phyloP scores from a whole-genome alignment of 805 yeast genomes.

The Candida wancherniae region DNA sequence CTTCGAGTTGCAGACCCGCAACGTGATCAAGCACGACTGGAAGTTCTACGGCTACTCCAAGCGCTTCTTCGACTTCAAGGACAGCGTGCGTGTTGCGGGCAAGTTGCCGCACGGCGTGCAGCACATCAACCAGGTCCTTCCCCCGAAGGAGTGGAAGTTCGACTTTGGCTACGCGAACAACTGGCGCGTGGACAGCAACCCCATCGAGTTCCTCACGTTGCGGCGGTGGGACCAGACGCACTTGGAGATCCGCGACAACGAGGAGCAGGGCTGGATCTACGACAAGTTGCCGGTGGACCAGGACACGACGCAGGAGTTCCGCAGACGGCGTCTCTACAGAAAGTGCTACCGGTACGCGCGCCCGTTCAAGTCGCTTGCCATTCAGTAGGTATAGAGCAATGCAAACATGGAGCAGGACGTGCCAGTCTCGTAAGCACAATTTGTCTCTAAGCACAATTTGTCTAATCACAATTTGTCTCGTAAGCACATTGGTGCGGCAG shows the following conservation, averaged over 20 bases:
- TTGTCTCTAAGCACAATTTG: too few relatives aligned
- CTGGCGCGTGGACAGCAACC: constrained; percentile 63
- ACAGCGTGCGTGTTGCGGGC: constrained; percentile 35
- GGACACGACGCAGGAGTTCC: constrained; percentile 43
- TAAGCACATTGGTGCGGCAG: too few relatives aligned
- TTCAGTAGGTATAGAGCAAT: too few relatives aligned
- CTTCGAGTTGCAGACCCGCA: constrained; percentile 68
- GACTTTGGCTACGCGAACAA: constrained; percentile 44
- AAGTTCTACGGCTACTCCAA: constrained; percentile 53
- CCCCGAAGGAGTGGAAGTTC: constrained; percentile 76
- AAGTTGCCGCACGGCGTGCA: constrained; percentile 64
- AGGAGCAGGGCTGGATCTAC: constrained; percentile 48
- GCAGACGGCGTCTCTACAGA: constrained; percentile 55
- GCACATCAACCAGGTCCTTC: constrained; percentile 48
- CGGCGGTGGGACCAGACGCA: constrained; percentile 26
- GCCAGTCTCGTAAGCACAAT: too few relatives aligned
- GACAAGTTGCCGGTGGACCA: constrained; percentile 30
- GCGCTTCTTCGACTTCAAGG: constrained; percentile 48
- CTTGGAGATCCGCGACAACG: constrained; percentile 24
- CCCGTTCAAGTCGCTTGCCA: constrained; percentile 10
- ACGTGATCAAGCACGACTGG: constrained; percentile 59
- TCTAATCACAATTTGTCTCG: too few relatives aligned
- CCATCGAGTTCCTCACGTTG: constrained; percentile 47
- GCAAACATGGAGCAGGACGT: too few relatives aligned
- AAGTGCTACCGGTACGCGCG: constrained; percentile 43